Base-by-base conservation (phyloP, 2,329 filamentous ascomycete species). In the Podosphaera xanthii region DNA sequence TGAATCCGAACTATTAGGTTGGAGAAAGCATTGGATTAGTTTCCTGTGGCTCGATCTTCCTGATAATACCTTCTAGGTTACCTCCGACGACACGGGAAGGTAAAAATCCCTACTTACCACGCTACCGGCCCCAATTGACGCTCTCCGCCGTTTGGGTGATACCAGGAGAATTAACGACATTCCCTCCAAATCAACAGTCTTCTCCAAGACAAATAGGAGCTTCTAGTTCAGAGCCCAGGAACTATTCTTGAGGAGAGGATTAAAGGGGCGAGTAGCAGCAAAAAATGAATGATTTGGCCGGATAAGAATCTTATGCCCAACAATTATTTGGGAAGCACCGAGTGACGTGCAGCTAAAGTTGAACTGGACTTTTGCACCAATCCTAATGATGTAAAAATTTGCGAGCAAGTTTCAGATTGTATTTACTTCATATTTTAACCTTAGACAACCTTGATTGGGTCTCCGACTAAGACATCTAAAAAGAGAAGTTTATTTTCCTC, bases 161-260 rank as follows among this genome's bases (percentile, higher is more conserved):
- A 0, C 88, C 88, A 0, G 86, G 81, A 50, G 90, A 72, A 22
- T 94, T 78, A 31, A 75, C 79, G 4, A 81, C 81, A 66, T 82
- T 83, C 0, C 85, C 85, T 0, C 83, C 86, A 36, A 91, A 71
- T 86, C 86, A 88, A 71, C 86, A 86, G 72, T 94, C 88, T 63
- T 88, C 83, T 0, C 83, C 87, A 58, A 94, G 81, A 40, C 74
- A 77, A 62, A 95, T 86, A 8, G 84, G 79, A 64, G 79, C 81
- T 0, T 87, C 89, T 7, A 73, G 66, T 69, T 95, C 89, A 0
- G 87, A 87, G 0, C 88, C 88, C 12, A 78, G 75, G 0, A 77
- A 0, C 88, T 87, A 66, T 90, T 84, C 36, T 88, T 79, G 4
- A 91, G 64, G 0, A 76, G 76, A 0, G 86, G 86, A 64, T 94